A percentile compares a stretch with the other conserved stretches of the same genome.
Conservation (phyloP, 352 stramenopile species). For the Pythium volutum region DNA sequence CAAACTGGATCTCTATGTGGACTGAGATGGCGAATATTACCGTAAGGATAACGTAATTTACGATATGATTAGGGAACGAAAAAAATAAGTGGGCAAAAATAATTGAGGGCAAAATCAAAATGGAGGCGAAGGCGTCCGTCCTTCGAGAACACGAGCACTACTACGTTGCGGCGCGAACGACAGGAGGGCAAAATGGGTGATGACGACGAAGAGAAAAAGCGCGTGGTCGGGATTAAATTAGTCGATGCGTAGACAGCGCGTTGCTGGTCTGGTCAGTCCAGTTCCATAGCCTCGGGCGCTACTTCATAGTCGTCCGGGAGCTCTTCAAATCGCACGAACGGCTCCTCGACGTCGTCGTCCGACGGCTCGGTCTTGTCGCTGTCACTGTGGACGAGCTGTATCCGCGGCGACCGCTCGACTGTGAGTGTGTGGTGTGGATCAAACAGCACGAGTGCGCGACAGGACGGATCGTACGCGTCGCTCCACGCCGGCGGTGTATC, state of each 20-base stretch:
- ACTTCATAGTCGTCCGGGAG: conserved; percentile 53
- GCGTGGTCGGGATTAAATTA: neutral
- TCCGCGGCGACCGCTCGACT: conserved; percentile 26
- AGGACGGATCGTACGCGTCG: conserved; percentile 25
- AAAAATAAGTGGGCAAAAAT: neutral
- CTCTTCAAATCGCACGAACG: conserved; percentile 69
- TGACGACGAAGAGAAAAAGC: neutral
- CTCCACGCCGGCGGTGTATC: neutral
- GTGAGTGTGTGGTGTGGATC: conserved; percentile 28
- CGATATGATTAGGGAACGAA: neutral
- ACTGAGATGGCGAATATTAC: conserved; percentile 3
- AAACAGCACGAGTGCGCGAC: conserved; percentile 55
- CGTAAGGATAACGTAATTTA: conserved; percentile 5
- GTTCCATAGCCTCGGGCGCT: conserved; percentile 58
- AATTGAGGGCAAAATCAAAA: conserved; percentile 8
- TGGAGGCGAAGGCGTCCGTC: neutral
- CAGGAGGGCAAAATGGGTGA: neutral
- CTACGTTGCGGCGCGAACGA: neutral
- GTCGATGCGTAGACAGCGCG: neutral
- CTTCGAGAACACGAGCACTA: neutral
- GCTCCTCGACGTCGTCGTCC: conserved; percentile 16
- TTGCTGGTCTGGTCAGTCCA: too few relatives aligned
- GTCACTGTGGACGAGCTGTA: conserved; percentile 57
- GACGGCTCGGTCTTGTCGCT: conserved; percentile 23
- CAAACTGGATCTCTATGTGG: conserved; percentile 15